Base-by-base conservation (phyloP, 2,329 filamentous ascomycete species). In the Passalora sequoiae region DNA sequence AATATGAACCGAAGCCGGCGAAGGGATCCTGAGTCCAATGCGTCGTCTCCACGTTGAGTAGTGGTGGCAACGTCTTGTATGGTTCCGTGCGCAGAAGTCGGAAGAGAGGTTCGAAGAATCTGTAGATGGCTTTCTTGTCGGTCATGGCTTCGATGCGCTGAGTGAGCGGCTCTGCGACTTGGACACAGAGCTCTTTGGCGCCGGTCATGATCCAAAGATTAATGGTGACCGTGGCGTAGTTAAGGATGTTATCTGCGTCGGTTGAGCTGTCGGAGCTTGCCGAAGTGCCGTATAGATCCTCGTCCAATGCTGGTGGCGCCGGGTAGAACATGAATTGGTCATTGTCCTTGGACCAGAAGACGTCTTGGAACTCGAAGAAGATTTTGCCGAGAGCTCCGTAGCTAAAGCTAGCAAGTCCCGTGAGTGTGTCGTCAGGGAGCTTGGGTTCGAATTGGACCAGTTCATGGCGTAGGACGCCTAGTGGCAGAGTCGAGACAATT, bases 251-350 rank as follows among this genome's bases (percentile, higher is more conserved):
- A 46, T 65, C 61, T 9, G 42, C 38, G 29, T 53, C 46, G 5
- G 56, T 61, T 10, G 58, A 59, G 38, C 60, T 60, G 42, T 63
- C 43, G 20, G 62, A 51, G 24, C 47, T 46, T 13, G 44, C 44
- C 27, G 55, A 56, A 3, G 54, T 54, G n/a, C 48, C 47, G 7
- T 59, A 58, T 5, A 56, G 45, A 6, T 62, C 63, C 5, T 60
- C 49, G 3, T 32, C 53, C 15, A 35, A 36, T 4, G 40, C 44
- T 12, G 57, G 47, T 20, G 67, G 67, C 10, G 66, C 64, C 1
- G 67, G 67, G 39, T 68, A 69, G 55, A 63, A 70, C 36, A 70
- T 66, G 51, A 70, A 69, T 47, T 70, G 67, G 54, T 70, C 67
- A 47, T 70, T 67, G 40, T 70, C 67, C 44, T 69, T 69, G 20